Conservation (phyloP, 306 rosid genomes). For the Quercus parvula region DNA sequence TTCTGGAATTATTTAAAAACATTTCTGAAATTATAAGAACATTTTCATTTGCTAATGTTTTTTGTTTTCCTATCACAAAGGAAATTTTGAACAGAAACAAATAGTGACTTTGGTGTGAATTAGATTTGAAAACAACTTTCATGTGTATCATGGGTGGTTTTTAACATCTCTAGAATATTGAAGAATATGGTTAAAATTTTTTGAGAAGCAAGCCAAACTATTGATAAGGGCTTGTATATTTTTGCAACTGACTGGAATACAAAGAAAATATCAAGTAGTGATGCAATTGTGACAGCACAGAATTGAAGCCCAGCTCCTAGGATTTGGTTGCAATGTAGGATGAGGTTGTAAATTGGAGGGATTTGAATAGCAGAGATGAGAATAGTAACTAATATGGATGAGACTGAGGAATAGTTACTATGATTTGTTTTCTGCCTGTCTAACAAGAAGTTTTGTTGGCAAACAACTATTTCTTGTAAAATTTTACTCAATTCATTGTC, state of each 20-base stretch:
- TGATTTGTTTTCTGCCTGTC: neutral
- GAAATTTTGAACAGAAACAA: neutral
- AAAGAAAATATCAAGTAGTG: too few relatives aligned
- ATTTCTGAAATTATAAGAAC: too few relatives aligned
- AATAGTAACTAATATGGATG: neutral
- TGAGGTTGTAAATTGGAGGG: neutral
- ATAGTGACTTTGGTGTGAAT: too few relatives aligned
- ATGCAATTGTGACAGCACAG: too few relatives aligned
- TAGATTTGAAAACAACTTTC: too few relatives aligned
- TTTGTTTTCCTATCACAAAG: neutral
- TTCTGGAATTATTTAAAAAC: constrained; percentile 6
- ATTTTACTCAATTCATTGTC: neutral
- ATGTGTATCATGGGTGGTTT: too few relatives aligned
- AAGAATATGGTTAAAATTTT: neutral
- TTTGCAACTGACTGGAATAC: neutral
- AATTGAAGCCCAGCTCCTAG: too few relatives aligned
- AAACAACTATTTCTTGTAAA: neutral
- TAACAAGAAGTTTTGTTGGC: neutral
- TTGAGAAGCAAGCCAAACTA: neutral
- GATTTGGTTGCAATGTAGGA: neutral
- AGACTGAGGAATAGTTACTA: neutral
- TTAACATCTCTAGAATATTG: neutral
- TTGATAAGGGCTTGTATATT: neutral
- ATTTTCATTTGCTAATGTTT: neutral
- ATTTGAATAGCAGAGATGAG: neutral